A percentile compares a stretch with the other conserved stretches of the same genome.
These are phyloP conservation scores for Solanum lycopersicoides DNA, from an alignment of 257 asterid genomes.

Conservation along the genomic window DNA sequence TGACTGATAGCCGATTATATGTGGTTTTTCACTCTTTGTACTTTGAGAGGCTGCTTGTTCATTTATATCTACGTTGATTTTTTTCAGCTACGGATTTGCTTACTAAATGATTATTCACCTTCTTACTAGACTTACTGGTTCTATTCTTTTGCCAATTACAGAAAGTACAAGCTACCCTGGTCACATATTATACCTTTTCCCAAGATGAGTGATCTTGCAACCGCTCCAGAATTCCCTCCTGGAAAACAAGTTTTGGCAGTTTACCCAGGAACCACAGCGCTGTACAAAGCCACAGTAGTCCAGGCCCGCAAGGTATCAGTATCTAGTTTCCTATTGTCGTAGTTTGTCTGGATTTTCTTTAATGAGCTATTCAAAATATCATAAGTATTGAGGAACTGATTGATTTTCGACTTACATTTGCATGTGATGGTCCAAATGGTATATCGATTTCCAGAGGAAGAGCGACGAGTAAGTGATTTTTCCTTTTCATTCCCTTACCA, in stretches of 20 bases:
- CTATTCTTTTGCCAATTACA: conserved; percentile 26
- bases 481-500: not conserved
- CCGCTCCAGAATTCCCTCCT: conserved; percentile 62
- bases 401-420: conserved; percentile 11
- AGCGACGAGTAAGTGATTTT: conserved; percentile 68
- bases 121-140: not conserved
- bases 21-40: not conserved
- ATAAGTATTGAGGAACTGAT: conserved; percentile 18
- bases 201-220: conserved; percentile 58
- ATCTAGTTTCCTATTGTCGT: not conserved
- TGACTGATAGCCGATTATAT: not conserved
- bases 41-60: not conserved
- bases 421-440: conserved; percentile 11
- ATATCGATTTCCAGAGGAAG: conserved; percentile 52
- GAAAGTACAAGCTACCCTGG: conserved; percentile 90
- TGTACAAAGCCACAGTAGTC: conserved; percentile 92
- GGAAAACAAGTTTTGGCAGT: conserved; percentile 93
- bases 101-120: not conserved
- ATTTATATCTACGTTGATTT: not conserved
- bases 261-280: conserved; percentile 93
- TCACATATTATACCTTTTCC: conserved; percentile 92
- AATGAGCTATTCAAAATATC: not conserved
- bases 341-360: not conserved
- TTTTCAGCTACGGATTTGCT: not conserved
- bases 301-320: conserved; percentile 71